Conservation (phyloP, 2,329 filamentous ascomycete species). For the Mollisiaceae sp. region DNA sequence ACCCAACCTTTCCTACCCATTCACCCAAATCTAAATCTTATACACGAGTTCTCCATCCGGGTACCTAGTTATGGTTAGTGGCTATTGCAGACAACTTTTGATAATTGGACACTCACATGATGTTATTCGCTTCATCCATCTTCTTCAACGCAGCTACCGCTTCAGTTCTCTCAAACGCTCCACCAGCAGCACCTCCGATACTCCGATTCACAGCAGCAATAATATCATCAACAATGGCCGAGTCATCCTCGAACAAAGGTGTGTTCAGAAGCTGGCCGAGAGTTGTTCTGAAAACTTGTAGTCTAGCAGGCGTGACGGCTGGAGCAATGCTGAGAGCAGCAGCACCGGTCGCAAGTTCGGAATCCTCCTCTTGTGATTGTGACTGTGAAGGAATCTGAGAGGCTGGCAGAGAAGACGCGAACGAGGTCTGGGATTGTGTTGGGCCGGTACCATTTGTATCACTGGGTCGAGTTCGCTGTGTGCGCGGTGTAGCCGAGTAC, state of each 20-base stretch:
- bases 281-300: conserved; percentile 77
- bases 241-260: conserved; percentile 85
- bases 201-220: conserved; percentile 80
- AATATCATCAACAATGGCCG: conserved; percentile 75
- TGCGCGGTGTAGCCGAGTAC: conserved; percentile 42
- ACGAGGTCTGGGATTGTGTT: conserved; percentile 44
- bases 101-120: conserved; percentile 74
- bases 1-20: conserved; percentile 8
- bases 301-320: conserved; percentile 56
- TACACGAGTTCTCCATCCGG: conserved; percentile 70
- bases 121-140: conserved; percentile 83
- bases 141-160: conserved; percentile 76
- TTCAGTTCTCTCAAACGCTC: conserved; percentile 72
- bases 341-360: conserved; percentile 35
- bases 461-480: conserved; percentile 31
- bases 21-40: conserved; percentile 60
- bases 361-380: conserved; percentile 39
- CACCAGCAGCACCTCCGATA: conserved; percentile 57
- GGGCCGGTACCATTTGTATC: conserved; percentile 19
- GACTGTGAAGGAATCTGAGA: conserved; percentile 40
- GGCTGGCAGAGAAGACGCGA: conserved; percentile 47
- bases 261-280: conserved; percentile 85
- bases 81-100: not conserved
- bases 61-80: conserved; percentile 50
- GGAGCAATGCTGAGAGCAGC: conserved; percentile 38